Evolutionary conservation across 306 rosid species (phyloP), one percentile per base, ranked within the genome.

Genomic region (Begonia peltatifolia): DNA sequence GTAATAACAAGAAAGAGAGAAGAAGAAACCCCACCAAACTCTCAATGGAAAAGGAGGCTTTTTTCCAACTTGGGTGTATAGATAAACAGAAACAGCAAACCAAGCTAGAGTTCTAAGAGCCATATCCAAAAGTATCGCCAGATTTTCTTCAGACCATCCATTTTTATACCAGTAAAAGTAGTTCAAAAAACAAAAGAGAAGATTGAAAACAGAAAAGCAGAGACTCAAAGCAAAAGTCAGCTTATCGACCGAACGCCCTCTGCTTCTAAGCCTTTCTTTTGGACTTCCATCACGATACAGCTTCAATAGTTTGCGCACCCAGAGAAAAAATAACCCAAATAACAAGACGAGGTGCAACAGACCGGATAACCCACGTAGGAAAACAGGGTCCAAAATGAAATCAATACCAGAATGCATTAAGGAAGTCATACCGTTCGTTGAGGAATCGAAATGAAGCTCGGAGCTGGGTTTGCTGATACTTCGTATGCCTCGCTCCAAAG

Each of bases 21-120:
- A 63, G 63, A 55, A 81, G 25, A 56, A 69, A 76, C 82, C 62
- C 80, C 68, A 73, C 75, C 81, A 85, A 63, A 79, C 52, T 68
- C 80, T 76, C 53, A 85, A 62, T 49, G 62, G 54, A 36, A 25
- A 11, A 2, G 80, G 73, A 42, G 62, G 70, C 53, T 61, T 56
- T 4, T 36, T 14, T 38, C 52, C 70, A 30, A 62, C 44, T n/a
- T 46, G 62, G 55, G 64, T 23, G 36, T 65, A 51, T 57, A 85
- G 65, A 57, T 63, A 74, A 42, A 72, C 68, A 63, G 55, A 69
- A 56, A 78, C 50, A 10, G 48, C 59, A 53, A 58, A 76, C 94
- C 86, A 81, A 43, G 71, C 49, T 43, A 71, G 63, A 38, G 76
- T 50, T 64, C 66, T 71, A 23, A 76, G 35, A 10, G 61, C 78